Evolutionary conservation across 495 filamentous ascomycete species (phyloP), one percentile per base, ranked within the genome.

Genomic region (Immersiella caudata): DNA sequence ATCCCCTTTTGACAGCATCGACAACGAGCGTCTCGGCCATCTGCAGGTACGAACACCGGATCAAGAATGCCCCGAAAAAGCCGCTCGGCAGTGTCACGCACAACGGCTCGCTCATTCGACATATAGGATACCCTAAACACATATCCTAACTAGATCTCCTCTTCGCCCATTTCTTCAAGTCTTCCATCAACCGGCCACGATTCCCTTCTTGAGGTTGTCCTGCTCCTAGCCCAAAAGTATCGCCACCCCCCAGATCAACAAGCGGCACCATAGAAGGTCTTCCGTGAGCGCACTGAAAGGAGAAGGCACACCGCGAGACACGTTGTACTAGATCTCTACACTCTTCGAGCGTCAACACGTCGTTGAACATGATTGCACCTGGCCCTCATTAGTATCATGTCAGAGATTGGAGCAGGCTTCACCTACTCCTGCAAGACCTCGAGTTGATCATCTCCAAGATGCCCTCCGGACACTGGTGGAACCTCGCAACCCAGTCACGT

Each of bases 311-410:
- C 2, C 71, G 71, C 9, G 88, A 84, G 35, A 99, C 79, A 50
- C 82, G 83, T 14, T 68, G 50, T 11, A 97, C 78, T 20, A 99
- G 75, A 16, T 73, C 75, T 55, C 81, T 71, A 73, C 93, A 97
- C 72, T 97, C 87, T 8, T 84, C 82, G 0, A 80, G 63, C 0
- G 80, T 84, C 54, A 98, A 74, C 11, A 76, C 76, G 71, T 99
- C 95, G 70, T 97, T 97, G 80, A 99, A 99, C 95, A 99, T 99
- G 77, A 98, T 91, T 7, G 95, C 93, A 50, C 87, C 79, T 81
- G 18, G n/a, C 8, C 9, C 40, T 1, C 12, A 52, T 74, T 26
- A 74, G 62, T 50, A 68, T 27, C 8, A 21, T 1, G 25, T 18
- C 20, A 33, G 0, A 20, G 14, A 22, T 16, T 26, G 5, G 25